Evolutionary conservation across 257 asterid genomes (phyloP), one percentile per base, ranked within the genome.

Genomic region (Solanum paucissectum): DNA sequence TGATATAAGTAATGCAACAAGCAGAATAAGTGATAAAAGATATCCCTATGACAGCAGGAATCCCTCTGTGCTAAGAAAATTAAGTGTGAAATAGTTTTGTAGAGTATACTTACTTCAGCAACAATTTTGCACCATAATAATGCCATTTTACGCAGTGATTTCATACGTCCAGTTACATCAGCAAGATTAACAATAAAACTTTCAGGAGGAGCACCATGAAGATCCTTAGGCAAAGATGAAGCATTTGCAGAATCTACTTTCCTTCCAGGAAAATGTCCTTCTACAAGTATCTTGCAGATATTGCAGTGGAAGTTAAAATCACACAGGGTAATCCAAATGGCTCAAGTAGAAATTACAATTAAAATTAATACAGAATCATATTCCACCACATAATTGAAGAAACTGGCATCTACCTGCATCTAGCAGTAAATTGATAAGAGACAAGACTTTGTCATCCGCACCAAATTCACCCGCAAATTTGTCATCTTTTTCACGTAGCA

Each of bases 221-320:
- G 94, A 87, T 97, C 99, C 91, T 93, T 97, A 66, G 94, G 94
- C 89, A 97, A 93, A 87, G 94, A 88, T 87, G 97, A 88, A 75
- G 92, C 71, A 85, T 79, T 93, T 83, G 93, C 60, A 88, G 90
- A 87, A 87, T 90, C 89, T 76, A 91, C 88, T 87, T 87, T 92
- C 89, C 94, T 90, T 92, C 94, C 93, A 42, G 89, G 83, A 88
- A 91, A 90, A 66, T 89, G 92, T 88, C 98, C 98, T 93, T 95
- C 99, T 97, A 98, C 94, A 90, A 92, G 94, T 94, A 95, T 95
- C 98, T 95, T 97, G 98, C 98, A 93, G 92, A 92, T 89, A 92
- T 91, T 91, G 92, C 90, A 89, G 90, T 88, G 88, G 81, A 92
- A 93, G 93, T 92, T 91, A 91, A 93, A 93, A 94, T 93, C 94